phyloP scores from a whole-genome alignment of 1,139 yeast species.

The Candida gigantensis region DNA sequence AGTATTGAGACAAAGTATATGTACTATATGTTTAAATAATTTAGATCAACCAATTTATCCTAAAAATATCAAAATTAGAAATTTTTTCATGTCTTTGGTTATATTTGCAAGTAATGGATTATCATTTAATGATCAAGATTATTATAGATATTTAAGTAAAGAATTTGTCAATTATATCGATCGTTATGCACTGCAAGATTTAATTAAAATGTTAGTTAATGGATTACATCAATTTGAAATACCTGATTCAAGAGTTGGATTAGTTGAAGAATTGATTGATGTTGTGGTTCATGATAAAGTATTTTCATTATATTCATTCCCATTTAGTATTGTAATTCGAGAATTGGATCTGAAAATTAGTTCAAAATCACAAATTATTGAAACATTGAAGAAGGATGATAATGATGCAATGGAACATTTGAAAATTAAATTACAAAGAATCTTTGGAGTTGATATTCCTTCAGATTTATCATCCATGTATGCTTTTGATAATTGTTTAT shows the following conservation, averaged over 20 bases:
- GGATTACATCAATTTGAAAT: slow-evolving; percentile 8
- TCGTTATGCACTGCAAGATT: slow-evolving; percentile 4
- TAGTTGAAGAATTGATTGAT: slow-evolving; percentile 12
- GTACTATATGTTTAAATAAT: slow-evolving; percentile 10
- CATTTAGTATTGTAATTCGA: slow-evolving; percentile 16
- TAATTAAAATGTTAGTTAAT: slow-evolving; percentile 7
- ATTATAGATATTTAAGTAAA: slow-evolving; percentile 6
- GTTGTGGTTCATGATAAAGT: slow-evolving; percentile 12
- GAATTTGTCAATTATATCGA: slow-evolving; percentile 10
- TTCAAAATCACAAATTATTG: not conserved
- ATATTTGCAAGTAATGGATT: slow-evolving; percentile 1
- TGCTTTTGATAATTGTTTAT: slow-evolving; percentile 11
- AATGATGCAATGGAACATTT: slow-evolving; percentile 8
- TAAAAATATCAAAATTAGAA: slow-evolving; percentile 10
- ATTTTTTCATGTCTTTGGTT: slow-evolving; percentile 13
- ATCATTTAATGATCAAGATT: slow-evolving; percentile 10
- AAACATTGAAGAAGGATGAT: too few relatives aligned
- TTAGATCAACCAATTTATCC: slow-evolving; percentile 9
- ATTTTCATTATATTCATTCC: slow-evolving; percentile 21
- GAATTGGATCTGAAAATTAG: slow-evolving; percentile 3
- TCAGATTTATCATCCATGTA: slow-evolving; percentile 15
- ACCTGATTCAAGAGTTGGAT: slow-evolving; percentile 7
- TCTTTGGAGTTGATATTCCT: slow-evolving; percentile 19
- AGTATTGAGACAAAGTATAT: slow-evolving; percentile 9
- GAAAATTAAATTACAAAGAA: slow-evolving; percentile 10